Conservation (phyloP, 2,329 filamentous ascomycete genomes). For the Lecanosticta acicola region DNA sequence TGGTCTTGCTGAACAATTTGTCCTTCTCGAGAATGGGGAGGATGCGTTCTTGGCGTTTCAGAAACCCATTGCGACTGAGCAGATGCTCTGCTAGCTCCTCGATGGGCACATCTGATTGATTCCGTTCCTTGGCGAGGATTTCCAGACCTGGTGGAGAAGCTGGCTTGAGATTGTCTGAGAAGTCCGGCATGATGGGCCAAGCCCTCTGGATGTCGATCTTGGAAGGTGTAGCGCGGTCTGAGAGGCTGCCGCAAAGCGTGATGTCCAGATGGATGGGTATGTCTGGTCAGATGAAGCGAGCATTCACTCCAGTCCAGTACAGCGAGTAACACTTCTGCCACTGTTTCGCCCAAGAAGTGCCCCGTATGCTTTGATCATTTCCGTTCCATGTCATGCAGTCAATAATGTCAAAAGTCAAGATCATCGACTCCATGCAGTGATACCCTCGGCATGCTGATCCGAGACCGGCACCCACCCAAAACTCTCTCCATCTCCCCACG, state of each 20-base stretch:
- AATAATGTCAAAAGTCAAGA: too few species aligned
- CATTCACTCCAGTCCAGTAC: too few species aligned
- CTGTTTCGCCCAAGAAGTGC: too few species aligned
- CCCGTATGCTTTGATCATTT: too few species aligned
- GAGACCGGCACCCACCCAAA: neutral
- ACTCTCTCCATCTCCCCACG: neutral
- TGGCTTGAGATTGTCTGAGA: conserved; percentile 46
- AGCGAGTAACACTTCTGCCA: too few species aligned
- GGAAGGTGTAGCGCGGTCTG: too few species aligned
- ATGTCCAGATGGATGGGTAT: too few species aligned
- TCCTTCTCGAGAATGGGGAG: conserved; percentile 43
- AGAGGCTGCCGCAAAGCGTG: too few species aligned
- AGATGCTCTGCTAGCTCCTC: conserved; percentile 45
- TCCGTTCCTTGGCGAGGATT: conserved; percentile 43
- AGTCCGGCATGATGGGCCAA: conserved; percentile 40
- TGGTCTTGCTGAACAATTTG: conserved; percentile 46
- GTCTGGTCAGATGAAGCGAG: too few species aligned
- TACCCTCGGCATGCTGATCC: conserved; percentile 8
- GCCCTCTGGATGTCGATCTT: too few species aligned
- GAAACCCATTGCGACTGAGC: conserved; percentile 44
- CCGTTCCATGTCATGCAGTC: neutral
- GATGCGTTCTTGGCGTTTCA: conserved; percentile 44
- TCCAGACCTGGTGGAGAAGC: conserved; percentile 41
- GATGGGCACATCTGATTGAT: conserved; percentile 40
- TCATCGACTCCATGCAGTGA: conserved; percentile 3